Conservation (phyloP, 2,329 filamentous ascomycete species). For the Diaporthe humulicola region DNA sequence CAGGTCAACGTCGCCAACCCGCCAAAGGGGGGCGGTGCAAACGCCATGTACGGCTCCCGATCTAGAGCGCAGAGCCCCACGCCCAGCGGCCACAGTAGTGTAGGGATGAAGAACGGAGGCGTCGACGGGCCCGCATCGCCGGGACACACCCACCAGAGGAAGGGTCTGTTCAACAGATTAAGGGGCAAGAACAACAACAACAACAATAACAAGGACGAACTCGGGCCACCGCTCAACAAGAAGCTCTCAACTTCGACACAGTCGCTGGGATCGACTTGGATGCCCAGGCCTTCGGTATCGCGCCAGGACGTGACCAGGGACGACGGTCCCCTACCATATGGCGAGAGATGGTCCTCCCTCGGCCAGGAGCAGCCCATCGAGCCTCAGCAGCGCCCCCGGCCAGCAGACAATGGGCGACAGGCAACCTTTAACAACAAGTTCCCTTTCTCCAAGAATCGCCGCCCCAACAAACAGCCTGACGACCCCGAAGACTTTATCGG, state of each 20-base stretch:
- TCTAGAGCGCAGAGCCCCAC: constrained; percentile 85
- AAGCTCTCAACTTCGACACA: constrained; percentile 66
- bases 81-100: constrained; percentile 72
- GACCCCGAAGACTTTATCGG: constrained; percentile 71
- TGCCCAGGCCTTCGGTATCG: constrained; percentile 55
- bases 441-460: constrained; percentile 70
- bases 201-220: constrained; percentile 69
- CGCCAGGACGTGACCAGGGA: constrained; percentile 59
- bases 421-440: constrained; percentile 74
- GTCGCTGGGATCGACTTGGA: constrained; percentile 58
- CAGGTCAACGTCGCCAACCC: constrained; percentile 59
- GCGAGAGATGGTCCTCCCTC: constrained; percentile 44
- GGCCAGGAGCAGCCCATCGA: constrained; percentile 22
- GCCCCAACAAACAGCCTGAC: constrained; percentile 61
- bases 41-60: constrained; percentile 58
- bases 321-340: constrained; percentile 45
- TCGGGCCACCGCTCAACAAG: constrained; percentile 58
- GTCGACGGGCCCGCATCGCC: constrained; percentile 72
- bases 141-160: constrained; percentile 61
- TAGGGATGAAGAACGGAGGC: constrained; percentile 63
- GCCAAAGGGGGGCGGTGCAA: constrained; percentile 63
- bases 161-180: constrained; percentile 64
- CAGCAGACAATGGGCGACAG: constrained; percentile 53
- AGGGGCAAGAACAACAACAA: constrained; percentile 68
- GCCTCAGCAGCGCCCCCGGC: constrained; percentile 33